phyloP scores from a whole-genome alignment of 257 asterid species.

The Cordia subcordata region DNA sequence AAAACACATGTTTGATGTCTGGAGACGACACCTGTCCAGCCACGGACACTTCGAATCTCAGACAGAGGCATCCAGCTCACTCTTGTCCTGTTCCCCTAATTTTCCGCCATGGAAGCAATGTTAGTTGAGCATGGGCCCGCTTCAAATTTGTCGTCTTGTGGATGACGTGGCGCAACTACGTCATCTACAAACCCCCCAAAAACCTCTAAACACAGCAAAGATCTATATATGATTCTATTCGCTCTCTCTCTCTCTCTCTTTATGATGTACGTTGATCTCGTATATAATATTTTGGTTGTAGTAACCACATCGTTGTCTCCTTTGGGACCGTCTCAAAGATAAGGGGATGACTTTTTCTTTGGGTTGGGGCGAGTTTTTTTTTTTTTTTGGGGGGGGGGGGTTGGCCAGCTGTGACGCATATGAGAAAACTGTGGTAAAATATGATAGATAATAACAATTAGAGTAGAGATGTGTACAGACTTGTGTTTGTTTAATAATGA shows the following conservation, averaged over 20 bases:
- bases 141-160: conserved; percentile 25
- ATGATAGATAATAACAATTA: neutral
- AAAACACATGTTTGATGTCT: conserved; percentile 8
- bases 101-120: conserved; percentile 21
- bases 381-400: no score
- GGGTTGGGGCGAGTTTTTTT: no score
- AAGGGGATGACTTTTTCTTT: neutral
- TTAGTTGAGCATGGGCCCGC: conserved; percentile 24
- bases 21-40: conserved; percentile 18
- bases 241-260: neutral
- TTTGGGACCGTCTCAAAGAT: conserved; percentile 26
- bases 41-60: conserved; percentile 12
- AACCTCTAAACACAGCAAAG: neutral
- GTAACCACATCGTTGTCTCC: conserved; percentile 13
- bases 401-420: conserved; percentile 51
- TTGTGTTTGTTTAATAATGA: conserved; percentile 13
- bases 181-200: conserved; percentile 1
- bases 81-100: conserved; percentile 21
- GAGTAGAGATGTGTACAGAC: conserved; percentile 9
- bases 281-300: neutral
- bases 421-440: neutral
- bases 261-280: neutral
- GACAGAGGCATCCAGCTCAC: conserved; percentile 29
- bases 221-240: no score
- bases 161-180: conserved; percentile 9